Conservation (phyloP, 495 filamentous ascomycete genomes). For the Apiosordaria backusii region DNA sequence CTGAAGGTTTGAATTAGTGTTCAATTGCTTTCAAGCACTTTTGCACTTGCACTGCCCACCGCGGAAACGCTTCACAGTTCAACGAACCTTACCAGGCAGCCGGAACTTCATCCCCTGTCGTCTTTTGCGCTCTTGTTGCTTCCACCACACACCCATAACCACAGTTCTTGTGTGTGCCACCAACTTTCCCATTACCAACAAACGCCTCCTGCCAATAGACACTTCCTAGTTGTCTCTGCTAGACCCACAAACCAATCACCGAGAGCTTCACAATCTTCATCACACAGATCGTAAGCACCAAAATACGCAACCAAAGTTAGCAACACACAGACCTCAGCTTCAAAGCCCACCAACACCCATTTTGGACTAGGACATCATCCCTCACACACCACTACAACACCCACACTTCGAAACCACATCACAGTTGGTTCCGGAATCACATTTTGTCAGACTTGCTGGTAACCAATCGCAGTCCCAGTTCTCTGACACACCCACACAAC, state of each 20-base stretch:
- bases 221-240: not conserved
- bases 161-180: too few relatives aligned
- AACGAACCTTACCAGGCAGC: not conserved
- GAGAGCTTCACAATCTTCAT: not conserved
- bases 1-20: constrained; percentile 1
- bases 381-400: not conserved
- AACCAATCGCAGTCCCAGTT: not conserved
- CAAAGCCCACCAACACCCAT: not conserved
- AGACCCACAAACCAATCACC: not conserved
- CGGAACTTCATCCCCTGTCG: not conserved
- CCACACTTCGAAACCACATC: not conserved
- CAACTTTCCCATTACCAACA: not conserved
- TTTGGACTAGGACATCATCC: not conserved
- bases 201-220: not conserved
- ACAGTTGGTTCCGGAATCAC: not conserved
- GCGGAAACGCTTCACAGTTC: not conserved
- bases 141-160: not conserved
- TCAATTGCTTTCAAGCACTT: not conserved
- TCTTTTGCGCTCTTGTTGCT: not conserved
- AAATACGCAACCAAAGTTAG: not conserved
- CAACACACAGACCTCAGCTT: not conserved
- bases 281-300: not conserved
- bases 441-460: not conserved
- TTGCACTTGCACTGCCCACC: not conserved
- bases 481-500: not conserved